Base-by-base conservation (phyloP, 2,329 filamentous ascomycete species). In the Fusarium albidum region DNA sequence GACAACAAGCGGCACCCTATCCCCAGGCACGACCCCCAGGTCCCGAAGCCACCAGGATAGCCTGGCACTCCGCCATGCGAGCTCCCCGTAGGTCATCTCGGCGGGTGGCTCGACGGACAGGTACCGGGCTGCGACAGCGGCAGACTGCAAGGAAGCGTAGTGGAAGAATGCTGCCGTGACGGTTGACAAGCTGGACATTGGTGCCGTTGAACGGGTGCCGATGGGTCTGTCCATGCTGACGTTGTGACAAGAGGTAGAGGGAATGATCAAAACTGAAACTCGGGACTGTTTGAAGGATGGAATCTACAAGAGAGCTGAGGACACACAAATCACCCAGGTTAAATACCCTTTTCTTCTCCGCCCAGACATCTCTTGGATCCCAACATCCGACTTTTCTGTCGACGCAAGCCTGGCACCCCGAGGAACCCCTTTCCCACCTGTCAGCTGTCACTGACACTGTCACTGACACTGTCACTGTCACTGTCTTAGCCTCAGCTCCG, bases 1-100 rank as follows among this genome's bases (percentile, higher is more conserved):
- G 40, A 81, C 78, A 21, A 85, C 78, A n/a, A 85, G 73, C 21
- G 79, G 80, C 8, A 84, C 75, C 40, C 79, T 73, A 61, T 82
- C 75, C 6, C 75, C 72, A n/a, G 76, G 76, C 28, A 66, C 61
- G 15, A 82, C 71, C 15, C 79, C 79, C 4, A 70, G 67, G 33
- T 27, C 52, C 32, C 52, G 70, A 5, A 82, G 69, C 32, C 71
- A 64, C 41, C 70, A 69, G 28, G 78, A 75, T 9, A 82, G 68
- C 70, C 29, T 70, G 64, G 43, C 45, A 32, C 59, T 65, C 29
- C 58, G 51, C 6, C 59, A 63, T 33, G 77, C 77, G 39, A 82
- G 74, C 46, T 79, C 75, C 1, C 65, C 64, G 60, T 82, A 82
- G 17, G 77, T 79, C 51, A 81, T 71, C 43, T 71, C 67, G n/a